Conservation (phyloP, 306 rosid species). For the Vachellia collinsii region DNA sequence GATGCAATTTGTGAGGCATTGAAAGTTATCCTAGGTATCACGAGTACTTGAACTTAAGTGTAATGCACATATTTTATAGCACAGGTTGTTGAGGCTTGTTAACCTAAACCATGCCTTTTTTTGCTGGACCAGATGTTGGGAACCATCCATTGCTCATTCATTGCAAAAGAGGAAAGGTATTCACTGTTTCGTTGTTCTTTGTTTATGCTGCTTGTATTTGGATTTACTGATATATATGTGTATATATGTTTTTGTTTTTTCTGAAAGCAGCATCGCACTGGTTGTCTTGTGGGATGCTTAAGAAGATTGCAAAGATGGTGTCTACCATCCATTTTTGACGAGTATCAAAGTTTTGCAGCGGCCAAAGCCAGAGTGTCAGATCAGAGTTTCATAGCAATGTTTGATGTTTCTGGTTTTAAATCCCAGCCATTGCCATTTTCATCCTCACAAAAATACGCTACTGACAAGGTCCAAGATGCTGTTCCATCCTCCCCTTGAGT, state of each 20-base stretch:
- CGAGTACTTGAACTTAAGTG: constrained; percentile 13
- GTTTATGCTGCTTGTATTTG: background rate
- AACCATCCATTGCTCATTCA: constrained; percentile 5
- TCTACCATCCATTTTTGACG: background rate
- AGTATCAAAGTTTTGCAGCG: constrained; percentile 4
- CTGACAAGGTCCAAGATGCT: background rate
- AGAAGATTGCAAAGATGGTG: constrained; percentile 18
- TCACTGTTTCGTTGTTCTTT: background rate
- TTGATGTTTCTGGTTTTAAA: background rate
- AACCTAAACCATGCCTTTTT: constrained; percentile 8
- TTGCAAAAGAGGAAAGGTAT: constrained; percentile 13
- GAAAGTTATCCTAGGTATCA: constrained; percentile 61
- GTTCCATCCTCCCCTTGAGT: background rate
- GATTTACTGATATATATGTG: background rate
- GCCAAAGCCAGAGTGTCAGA: constrained; percentile 4
- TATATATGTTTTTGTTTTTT: background rate
- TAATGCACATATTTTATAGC: background rate
- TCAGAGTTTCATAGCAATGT: background rate
- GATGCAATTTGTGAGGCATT: constrained; percentile 63
- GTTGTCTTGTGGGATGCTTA: constrained; percentile 10
- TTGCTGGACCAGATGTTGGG: constrained; percentile 44
- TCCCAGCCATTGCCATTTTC: background rate
- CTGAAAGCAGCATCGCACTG: background rate
- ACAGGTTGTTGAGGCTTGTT: constrained; percentile 22
- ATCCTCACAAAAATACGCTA: background rate